Base-by-base conservation (phyloP, 2,329 filamentous ascomycete species). In the Didymellaceae sp. region DNA sequence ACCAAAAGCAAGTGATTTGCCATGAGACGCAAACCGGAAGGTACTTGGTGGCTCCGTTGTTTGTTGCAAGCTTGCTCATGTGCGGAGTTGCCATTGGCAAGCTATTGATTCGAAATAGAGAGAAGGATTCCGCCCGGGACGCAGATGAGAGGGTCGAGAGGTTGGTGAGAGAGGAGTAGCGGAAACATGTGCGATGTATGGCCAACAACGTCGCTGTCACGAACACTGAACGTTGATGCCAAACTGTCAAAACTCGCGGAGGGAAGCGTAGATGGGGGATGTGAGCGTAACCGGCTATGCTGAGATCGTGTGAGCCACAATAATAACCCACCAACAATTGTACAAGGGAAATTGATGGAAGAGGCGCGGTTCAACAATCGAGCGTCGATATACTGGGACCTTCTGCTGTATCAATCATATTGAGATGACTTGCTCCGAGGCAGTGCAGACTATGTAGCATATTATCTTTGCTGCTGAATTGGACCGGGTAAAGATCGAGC, bases 131-230 rank as follows among this genome's bases (percentile, higher is more conserved):
- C 26, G 14, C 38, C 4, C 33, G 34, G 26, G 34, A 4, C 21
- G 33, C 47, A 3, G 40, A 50, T 34, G 40, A 50, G 34, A 39
- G 47, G 17, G 26, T 50, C 28, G 47, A 37, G 17, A 50, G 47
- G 5, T 14, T 50, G 47, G 32, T 26, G 34, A 40, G 40, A 21
- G 26, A 38, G 17, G 45, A 42, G 31, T 10, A 41, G 26, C n/a
- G n/a, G n/a, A n/a, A n/a, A n/a, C n/a, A n/a, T n/a, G n/a, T n/a
- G n/a, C n/a, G n/a, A n/a, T n/a, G n/a, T n/a, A n/a, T n/a, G n/a
- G n/a, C n/a, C n/a, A n/a, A n/a, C n/a, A n/a, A n/a, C n/a, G n/a
- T n/a, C n/a, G n/a, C n/a, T 41, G 22, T 13, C 25, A 26, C 25
- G 3, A 26, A 3, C 5, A 26, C 9, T 6, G 5, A 6, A 8